Evolutionary conservation across 140 eudicot species (phyloP).

Genomic region (Erigeron philadelphicus): DNA sequence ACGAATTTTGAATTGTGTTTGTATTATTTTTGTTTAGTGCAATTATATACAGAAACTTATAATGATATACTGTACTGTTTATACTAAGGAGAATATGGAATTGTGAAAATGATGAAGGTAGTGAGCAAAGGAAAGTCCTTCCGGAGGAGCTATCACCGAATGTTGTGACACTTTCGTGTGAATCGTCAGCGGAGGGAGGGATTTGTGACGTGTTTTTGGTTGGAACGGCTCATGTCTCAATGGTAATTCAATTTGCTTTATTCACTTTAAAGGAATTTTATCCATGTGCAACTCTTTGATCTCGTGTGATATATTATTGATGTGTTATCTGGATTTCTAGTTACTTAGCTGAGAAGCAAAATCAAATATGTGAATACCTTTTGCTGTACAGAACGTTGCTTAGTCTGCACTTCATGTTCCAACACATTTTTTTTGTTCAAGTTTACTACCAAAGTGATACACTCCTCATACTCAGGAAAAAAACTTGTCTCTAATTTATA

Average conservation of each 20-base stretch:
- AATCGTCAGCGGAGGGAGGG: constrained; percentile 64
- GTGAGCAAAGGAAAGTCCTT: constrained; percentile 38
- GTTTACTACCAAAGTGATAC: constrained; percentile 19
- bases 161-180: constrained; percentile 59
- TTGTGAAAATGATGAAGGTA: constrained; percentile 21
- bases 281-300: neutral
- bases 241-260: constrained; percentile 40
- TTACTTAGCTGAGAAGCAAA: constrained; percentile 23
- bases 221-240: constrained; percentile 94
- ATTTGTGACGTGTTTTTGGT: constrained; percentile 75
- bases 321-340: neutral
- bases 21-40: neutral
- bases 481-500: neutral
- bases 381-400: constrained; percentile 18
- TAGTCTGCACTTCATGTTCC: constrained; percentile 27
- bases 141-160: constrained; percentile 67
- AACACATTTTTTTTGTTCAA: constrained; percentile 12
- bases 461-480: neutral
- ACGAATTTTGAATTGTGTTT: neutral
- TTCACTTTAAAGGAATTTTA: neutral
- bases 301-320: neutral
- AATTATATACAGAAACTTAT: neutral
- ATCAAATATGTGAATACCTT: constrained; percentile 4
- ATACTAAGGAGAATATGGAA: constrained; percentile 7
- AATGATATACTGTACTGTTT: neutral